Evolutionary conservation across 1,284 basidiomycete species (phyloP), one percentile per base, ranked within the genome.

Genomic region (Cystobasidiaceae sp.): DNA sequence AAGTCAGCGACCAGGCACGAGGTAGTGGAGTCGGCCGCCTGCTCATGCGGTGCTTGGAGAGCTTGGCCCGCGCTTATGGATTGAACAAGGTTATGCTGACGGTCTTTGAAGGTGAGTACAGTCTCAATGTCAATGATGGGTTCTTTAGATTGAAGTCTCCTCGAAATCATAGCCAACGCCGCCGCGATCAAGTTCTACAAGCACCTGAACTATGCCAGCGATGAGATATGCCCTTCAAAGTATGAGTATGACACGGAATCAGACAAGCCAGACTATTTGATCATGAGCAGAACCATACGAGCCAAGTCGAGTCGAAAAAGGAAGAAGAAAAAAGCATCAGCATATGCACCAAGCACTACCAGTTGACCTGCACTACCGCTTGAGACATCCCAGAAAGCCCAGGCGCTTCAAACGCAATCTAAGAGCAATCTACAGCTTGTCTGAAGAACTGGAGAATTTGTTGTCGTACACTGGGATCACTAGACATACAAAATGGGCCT

Each of bases 81-180:
- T 66, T 73, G 65, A 55, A 66, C 25, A 73, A 73, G 54, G 55
- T 60, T 2, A 73, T 73, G 69, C 51, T 73, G 49, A 73, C 71
- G 11, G 71, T 70, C 0, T 71, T 73, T 59, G 68, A 67, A 45
- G 49, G 72, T 72, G n/a, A n/a, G n/a, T n/a, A n/a, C n/a, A n/a
- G n/a, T n/a, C n/a, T n/a, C n/a, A n/a, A n/a, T n/a, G n/a, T n/a
- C n/a, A n/a, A n/a, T n/a, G n/a, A n/a, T n/a, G n/a, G n/a, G n/a
- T n/a, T n/a, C n/a, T n/a, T n/a, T n/a, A n/a, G n/a, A n/a, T n/a
- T n/a, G n/a, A 25, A 13, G 11, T 32, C 49, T 32, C 49, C 21
- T n/a, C n/a, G n/a, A 13, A 25, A 13, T 32, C 7, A 11, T 51
- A 64, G 61, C 61, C 27, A 64, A 64, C 32, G 37, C 32, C 13